phyloP scores from a whole-genome alignment of 108 stramenopile genomes.

The Skeletonema menzelii region DNA sequence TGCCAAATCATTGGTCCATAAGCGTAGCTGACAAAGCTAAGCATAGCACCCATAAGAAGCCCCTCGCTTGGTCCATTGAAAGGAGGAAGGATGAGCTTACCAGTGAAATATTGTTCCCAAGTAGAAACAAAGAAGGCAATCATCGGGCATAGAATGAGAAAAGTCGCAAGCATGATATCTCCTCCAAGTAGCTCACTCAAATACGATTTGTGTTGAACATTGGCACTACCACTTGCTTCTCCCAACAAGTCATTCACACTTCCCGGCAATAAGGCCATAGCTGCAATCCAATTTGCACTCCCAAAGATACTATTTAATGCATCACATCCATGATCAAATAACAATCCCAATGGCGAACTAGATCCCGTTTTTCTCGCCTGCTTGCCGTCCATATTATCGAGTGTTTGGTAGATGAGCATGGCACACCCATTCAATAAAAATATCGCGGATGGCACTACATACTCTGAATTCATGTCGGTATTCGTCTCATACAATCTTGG shows the following conservation, averaged over 20 bases:
- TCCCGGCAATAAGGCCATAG: constrained; percentile 54
- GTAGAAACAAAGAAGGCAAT: constrained; percentile 77
- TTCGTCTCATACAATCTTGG: constrained; percentile 55
- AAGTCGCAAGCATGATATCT: constrained; percentile 19
- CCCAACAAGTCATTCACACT: constrained; percentile 32
- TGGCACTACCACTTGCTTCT: constrained; percentile 3
- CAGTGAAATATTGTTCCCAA: constrained; percentile 89
- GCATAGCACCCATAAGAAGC: constrained; percentile 56
- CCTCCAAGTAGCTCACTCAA: constrained; percentile 30
- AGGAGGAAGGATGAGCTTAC: constrained; percentile 74
- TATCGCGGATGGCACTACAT: constrained; percentile 71
- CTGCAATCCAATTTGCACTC: constrained; percentile 76
- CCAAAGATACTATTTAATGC: constrained; percentile 88
- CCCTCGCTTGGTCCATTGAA: constrained; percentile 90
- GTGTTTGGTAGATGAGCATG: constrained; percentile 94
- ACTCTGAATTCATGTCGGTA: constrained; percentile 16
- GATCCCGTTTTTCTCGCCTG: constrained; percentile 91
- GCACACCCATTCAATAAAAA: constrained; percentile 82
- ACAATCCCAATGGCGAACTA: constrained; percentile 87
- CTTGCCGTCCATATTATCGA: constrained; percentile 99
- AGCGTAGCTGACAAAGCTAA: constrained; percentile 60
- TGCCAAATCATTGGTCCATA: constrained; percentile 72
- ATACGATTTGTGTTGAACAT: constrained; percentile 23
- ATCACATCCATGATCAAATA: constrained; percentile 98
- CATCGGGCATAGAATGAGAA: constrained; percentile 62